Conservation (phyloP, 768 basidiomycete genomes). For the Udeniomyces megalosporus region DNA sequence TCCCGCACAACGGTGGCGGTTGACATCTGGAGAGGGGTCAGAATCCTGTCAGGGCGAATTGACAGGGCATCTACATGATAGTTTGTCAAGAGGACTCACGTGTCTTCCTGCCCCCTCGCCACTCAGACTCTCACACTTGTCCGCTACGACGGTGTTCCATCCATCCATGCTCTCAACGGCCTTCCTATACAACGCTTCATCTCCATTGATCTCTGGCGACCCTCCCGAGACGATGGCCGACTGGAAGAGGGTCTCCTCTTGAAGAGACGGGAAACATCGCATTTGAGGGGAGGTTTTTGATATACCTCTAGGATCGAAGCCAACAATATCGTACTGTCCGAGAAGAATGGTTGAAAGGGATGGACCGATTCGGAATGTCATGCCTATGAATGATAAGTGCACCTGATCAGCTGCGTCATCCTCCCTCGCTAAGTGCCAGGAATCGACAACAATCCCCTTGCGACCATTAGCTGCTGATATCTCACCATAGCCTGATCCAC, state of each 20-base stretch:
- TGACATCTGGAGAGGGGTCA: not conserved
- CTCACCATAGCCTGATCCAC: conserved; percentile 2
- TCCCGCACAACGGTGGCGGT: conserved; percentile 10
- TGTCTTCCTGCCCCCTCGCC: conserved; percentile 1
- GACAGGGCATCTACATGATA: too few species aligned
- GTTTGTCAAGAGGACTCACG: not conserved
- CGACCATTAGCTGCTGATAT: too few species aligned
- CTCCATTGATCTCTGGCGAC: not conserved
- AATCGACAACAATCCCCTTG: too few species aligned
- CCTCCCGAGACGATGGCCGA: not conserved
- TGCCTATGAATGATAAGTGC: too few species aligned
- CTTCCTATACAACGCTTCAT: not conserved
- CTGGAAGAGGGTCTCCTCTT: not conserved
- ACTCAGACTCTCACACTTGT: not conserved
- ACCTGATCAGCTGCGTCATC: too few species aligned
- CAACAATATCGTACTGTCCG: not conserved
- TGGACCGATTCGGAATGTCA: conserved; percentile 5
- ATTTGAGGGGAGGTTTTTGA: not conserved
- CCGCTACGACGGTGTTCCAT: not conserved
- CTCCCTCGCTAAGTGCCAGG: not conserved
- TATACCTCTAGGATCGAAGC: not conserved
- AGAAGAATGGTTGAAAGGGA: not conserved
- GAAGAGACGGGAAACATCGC: not conserved
- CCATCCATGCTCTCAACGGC: not conserved
- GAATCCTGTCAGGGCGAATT: not conserved